Evolutionary conservation across 192 early-diverging fungal species (phyloP), one percentile per base, ranked within the genome.

Genomic region (Backusella australiensis): DNA sequence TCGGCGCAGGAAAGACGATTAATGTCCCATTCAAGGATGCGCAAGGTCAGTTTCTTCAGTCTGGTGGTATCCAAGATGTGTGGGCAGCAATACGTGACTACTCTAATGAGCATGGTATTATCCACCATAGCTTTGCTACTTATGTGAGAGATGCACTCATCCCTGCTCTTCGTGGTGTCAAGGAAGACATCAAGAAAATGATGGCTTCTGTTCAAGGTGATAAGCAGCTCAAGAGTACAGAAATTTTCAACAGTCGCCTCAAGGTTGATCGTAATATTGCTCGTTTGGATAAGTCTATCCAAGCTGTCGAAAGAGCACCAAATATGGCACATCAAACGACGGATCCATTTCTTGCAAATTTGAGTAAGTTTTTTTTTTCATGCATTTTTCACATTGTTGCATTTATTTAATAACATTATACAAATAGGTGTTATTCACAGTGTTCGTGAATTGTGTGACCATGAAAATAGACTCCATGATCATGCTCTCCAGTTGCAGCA

Each of bases 401-500:
- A 44, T 68, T 32, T 36, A 49, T 17, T 74, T 41, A 26, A 29
- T 38, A 41, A 68, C 19, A 12, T 12, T 29, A 23, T 32, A 32
- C 26, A 36, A 59, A 36, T 72, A 72, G 71, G 52, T 41, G 53
- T 71, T 17, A 80, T 67, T 17, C 63, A 80, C 23, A 41, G 56
- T 15, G 41, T 76, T 21, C 39, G 71, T 4, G 74, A 59, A 12
- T 46, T 80, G 17, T 69, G 67, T 34, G 38, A 75, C 5, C 71
- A 83, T 44, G 82, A 83, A 52, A 83, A 83, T 34, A 74, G 23
- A 15, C 36, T 83, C 26, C 82, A 83, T 36, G 76, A 74, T 2
- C 74, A 73, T 21, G 72, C 80, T n/a, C 59, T 77, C 7, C 67
- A 77, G 3, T 73, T 83, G 14, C 82, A 83, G 29, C 52, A 67